Evolutionary conservation across 371 early-diverging fungal genomes (phyloP), one percentile per base, ranked within the genome.

Genomic region (Lichtheimia corymbifera): DNA sequence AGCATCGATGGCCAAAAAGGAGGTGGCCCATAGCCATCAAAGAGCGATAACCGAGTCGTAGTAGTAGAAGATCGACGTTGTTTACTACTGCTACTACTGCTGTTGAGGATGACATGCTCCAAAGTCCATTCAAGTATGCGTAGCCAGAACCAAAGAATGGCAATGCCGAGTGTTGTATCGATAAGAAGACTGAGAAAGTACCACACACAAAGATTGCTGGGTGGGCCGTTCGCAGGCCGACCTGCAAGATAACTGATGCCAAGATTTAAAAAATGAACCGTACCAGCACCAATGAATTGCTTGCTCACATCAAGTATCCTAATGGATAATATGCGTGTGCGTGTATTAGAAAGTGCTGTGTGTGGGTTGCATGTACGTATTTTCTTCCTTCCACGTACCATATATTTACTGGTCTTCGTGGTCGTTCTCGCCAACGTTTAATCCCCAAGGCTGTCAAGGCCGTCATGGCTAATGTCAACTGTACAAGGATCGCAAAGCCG

Each of bases 281-380:
- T 74, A 20, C 74, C 77, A 25, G 83, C 85, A 9, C 88, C 88
- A 12, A 83, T 61, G 53, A 81, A 80, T 60, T 88, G 88, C 58
- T 88, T 88, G 63, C 83, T 82, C 35, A 83, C 83, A 68, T 88
- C 88, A 50, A 81, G 71, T 25, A 81, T 64, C 88, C 88, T 87
- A 67, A 17, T 42, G 44, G 9, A 4, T 1, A 2, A 22, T 22
- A 22, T 22, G 22, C 22, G 22, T 22, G 45, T 30, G n/a, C 42
- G 27, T 43, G 30, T 41, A 6, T 25, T 35, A 20, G 25, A 30
- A 28, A 30, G 17, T 40, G n/a, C n/a, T n/a, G n/a, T n/a, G n/a
- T n/a, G n/a, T 50, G 42, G 22, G 43, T 42, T 17, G 47, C 4
- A 11, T n/a, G n/a, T 52, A 24, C 13, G 30, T n/a, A n/a, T 15